These are phyloP conservation scores for Alternaria brassicae DNA, from an alignment of 2,329 filamentous ascomycete species.

Conservation along the genomic window DNA sequence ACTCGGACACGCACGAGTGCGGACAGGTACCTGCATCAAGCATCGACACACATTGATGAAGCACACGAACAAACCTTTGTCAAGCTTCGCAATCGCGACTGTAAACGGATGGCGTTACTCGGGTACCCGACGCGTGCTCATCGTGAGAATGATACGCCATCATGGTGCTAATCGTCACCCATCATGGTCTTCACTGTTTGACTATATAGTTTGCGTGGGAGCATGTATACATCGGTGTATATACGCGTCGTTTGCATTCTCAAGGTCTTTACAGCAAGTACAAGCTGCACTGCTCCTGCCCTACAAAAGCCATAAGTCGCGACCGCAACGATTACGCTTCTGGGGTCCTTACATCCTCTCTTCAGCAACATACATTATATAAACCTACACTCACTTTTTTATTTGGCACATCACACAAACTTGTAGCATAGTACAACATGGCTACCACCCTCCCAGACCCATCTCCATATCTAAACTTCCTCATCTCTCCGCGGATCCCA, in stretches of 20 bases:
- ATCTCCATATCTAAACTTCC: constrained; percentile 6
- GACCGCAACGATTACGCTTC: background rate
- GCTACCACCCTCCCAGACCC: background rate
- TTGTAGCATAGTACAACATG: constrained; percentile 19
- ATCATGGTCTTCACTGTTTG: constrained; percentile 37
- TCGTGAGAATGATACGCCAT: constrained; percentile 24
- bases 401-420: background rate
- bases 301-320: background rate
- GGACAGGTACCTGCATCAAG: background rate
- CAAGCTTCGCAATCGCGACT: background rate
- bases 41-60: background rate
- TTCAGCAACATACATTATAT: background rate
- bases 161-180: constrained; percentile 34
- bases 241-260: background rate
- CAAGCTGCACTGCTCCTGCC: background rate
- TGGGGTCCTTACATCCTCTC: background rate
- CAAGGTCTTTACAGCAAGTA: background rate
- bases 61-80: background rate
- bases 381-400: background rate
- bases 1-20: constrained; percentile 1
- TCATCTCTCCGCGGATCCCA: constrained; percentile 31
- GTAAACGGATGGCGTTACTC: background rate
- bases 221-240: background rate
- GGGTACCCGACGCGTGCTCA: background rate
- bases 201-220: constrained; percentile 11